Conservation (phyloP, 2,329 filamentous ascomycete species). For the Epichloe aotearoae region DNA sequence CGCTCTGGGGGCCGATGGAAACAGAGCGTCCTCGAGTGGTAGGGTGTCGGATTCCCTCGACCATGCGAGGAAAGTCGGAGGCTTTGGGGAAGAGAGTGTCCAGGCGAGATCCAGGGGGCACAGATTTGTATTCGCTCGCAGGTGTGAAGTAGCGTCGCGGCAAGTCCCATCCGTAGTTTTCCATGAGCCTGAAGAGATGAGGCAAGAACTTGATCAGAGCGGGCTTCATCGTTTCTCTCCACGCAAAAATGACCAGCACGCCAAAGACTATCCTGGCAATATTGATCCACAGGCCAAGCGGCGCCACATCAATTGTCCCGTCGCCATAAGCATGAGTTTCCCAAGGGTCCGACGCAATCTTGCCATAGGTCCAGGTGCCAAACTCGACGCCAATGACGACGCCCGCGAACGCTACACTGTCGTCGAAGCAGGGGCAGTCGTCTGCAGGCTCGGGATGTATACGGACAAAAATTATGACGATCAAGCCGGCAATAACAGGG, state of each 20-base stretch:
- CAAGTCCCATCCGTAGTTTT: constrained; percentile 63
- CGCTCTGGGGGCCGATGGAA: constrained; percentile 86
- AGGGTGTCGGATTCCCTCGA: constrained; percentile 71
- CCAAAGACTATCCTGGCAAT: constrained; percentile 61
- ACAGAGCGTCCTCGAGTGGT: constrained; percentile 59
- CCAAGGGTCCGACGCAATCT: constrained; percentile 33
- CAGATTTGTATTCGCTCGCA: constrained; percentile 78
- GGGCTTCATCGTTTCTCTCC: constrained; percentile 85
- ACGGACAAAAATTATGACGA: constrained; percentile 65
- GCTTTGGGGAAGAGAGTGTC: constrained; percentile 85
- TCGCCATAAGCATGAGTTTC: constrained; percentile 29
- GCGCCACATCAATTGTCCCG: constrained; percentile 51
- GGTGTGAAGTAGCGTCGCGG: constrained; percentile 85
- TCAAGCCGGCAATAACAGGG: constrained; percentile 47
- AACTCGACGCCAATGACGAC: constrained; percentile 76
- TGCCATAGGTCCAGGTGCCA: constrained; percentile 71
- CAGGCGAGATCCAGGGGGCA: constrained; percentile 51
- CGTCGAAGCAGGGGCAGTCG: constrained; percentile 93
- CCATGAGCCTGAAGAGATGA: constrained; percentile 75
- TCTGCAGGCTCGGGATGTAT: constrained; percentile 93
- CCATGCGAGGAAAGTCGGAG: constrained; percentile 71
- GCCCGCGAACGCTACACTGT: constrained; percentile 85
- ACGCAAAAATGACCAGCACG: constrained; percentile 72
- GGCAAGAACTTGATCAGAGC: constrained; percentile 64
- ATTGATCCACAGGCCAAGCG: constrained; percentile 52